Percentiles rank a stretch among this genome's conserved stretches.
Conservation (phyloP, 768 basidiomycete genomes). For the Hericium coralloides region DNA sequence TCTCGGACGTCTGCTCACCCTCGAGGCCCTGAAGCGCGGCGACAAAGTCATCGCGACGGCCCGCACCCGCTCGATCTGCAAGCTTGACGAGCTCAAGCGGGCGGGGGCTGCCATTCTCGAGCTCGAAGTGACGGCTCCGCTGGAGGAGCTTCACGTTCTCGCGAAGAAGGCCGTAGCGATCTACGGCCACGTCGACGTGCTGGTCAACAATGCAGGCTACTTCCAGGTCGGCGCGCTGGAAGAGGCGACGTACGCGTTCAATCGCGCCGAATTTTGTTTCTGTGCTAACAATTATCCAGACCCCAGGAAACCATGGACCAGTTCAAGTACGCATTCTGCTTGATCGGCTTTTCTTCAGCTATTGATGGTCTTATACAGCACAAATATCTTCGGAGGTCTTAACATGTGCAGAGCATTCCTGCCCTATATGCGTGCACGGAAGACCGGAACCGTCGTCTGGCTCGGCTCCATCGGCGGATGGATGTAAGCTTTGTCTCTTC, state of each 20-base stretch:
- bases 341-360: background rate
- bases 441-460: constrained; percentile 14
- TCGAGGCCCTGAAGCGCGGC: constrained; percentile 10
- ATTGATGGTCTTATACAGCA: background rate
- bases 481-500: background rate
- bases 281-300: constrained; percentile 3
- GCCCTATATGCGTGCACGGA: constrained; percentile 14
- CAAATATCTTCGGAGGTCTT: constrained; percentile 15
- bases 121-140: constrained; percentile 18
- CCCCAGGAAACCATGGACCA: constrained; percentile 15
- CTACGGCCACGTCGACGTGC: constrained; percentile 14
- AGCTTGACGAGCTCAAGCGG: constrained; percentile 23
- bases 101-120: constrained; percentile 18
- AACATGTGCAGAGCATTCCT: constrained; percentile 15
- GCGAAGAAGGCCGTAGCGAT: constrained; percentile 15
- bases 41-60: constrained; percentile 15
- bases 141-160: constrained; percentile 11
- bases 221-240: constrained; percentile 13
- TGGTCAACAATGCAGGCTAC: constrained; percentile 11
- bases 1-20: constrained; percentile 11
- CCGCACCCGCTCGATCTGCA: constrained; percentile 3
- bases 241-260: constrained; percentile 10
- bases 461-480: constrained; percentile 11
- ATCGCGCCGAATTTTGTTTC: no score
- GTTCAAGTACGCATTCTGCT: constrained; percentile 8